Percentiles rank a stretch among this genome's conserved stretches.
Conservation (phyloP, 257 asterid species). For the Fraxinus americana region DNA sequence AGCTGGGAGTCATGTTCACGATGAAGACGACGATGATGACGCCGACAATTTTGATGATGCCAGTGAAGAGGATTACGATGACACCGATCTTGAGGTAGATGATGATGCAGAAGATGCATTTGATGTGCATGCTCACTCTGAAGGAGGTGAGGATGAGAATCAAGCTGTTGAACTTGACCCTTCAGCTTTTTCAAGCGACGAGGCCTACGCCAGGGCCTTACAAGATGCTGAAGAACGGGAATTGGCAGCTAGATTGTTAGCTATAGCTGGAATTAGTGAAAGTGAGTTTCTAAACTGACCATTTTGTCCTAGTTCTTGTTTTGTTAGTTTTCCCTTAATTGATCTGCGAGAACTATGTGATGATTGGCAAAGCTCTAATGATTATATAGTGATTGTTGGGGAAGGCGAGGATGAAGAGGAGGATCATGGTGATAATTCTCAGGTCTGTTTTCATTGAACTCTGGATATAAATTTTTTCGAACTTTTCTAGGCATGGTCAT, state of each 20-base stretch:
- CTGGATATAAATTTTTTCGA: neutral
- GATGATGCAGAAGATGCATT: slow-evolving; percentile 62
- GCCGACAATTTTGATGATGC: slow-evolving; percentile 62
- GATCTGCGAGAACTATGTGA: slow-evolving; percentile 13
- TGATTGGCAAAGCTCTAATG: slow-evolving; percentile 23
- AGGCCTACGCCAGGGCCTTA: slow-evolving; percentile 94
- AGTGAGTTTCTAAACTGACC: slow-evolving; percentile 38
- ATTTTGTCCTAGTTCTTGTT: slow-evolving; percentile 2
- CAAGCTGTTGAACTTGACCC: slow-evolving; percentile 74
- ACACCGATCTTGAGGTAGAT: slow-evolving; percentile 56
- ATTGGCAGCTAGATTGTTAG: slow-evolving; percentile 87
- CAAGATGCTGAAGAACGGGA: slow-evolving; percentile 93
- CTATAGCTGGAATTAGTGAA: slow-evolving; percentile 76
- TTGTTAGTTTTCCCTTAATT: neutral
- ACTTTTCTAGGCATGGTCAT: neutral
- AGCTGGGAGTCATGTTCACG: slow-evolving; percentile 58
- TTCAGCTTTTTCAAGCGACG: slow-evolving; percentile 83
- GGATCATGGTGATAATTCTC: slow-evolving; percentile 61
- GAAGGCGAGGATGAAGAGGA: slow-evolving; percentile 50
- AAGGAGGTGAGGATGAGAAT: slow-evolving; percentile 53
- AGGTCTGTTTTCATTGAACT: slow-evolving; percentile 45
- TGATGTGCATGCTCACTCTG: slow-evolving; percentile 61
- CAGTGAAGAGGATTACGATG: slow-evolving; percentile 71
- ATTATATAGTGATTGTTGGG: slow-evolving; percentile 49
- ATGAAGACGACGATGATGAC: slow-evolving; percentile 48